These are phyloP conservation scores for Tephrocybe rancida DNA, from an alignment of 768 basidiomycete genomes.

Conservation along the genomic window DNA sequence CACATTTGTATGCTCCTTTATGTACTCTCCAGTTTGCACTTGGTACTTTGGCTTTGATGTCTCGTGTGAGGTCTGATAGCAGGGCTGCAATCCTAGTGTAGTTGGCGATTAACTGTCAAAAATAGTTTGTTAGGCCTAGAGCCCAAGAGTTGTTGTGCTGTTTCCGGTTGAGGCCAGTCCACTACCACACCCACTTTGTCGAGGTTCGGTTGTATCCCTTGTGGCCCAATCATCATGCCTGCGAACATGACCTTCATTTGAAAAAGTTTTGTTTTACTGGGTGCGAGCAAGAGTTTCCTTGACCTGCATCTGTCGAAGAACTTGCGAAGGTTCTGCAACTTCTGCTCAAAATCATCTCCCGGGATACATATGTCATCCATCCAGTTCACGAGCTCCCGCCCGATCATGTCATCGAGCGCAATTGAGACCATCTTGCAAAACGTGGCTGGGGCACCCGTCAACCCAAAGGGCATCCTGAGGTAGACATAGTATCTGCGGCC, in stretches of 20 bases:
- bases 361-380: conserved; percentile 38
- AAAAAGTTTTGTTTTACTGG: conserved; percentile 37
- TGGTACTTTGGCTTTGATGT: conserved; percentile 4
- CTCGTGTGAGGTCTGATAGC: conserved; percentile 27
- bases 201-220: conserved; percentile 34
- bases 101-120: conserved; percentile 29
- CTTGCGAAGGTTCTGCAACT: conserved; percentile 20
- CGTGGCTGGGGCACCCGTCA: conserved; percentile 38
- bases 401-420: conserved; percentile 25
- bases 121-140: conserved; percentile 38
- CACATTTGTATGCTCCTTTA: conserved; percentile 8
- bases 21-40: conserved; percentile 12
- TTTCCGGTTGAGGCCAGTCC: conserved; percentile 29
- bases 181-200: conserved; percentile 39
- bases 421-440: conserved; percentile 30
- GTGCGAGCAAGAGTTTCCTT: conserved; percentile 32
- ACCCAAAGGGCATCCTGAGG: conserved; percentile 39
- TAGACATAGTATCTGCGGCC: conserved; percentile 1
- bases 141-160: conserved; percentile 26
- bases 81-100: conserved; percentile 33
- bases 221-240: conserved; percentile 29
- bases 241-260: conserved; percentile 35
- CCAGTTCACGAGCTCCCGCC: conserved; percentile 29
- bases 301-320: conserved; percentile 29
- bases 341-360: conserved; percentile 31